A percentile compares a stretch with the other conserved stretches of the same genome.
phyloP scores from a whole-genome alignment of 2,329 filamentous ascomycete species.

The Diaporthe citriasiana region DNA sequence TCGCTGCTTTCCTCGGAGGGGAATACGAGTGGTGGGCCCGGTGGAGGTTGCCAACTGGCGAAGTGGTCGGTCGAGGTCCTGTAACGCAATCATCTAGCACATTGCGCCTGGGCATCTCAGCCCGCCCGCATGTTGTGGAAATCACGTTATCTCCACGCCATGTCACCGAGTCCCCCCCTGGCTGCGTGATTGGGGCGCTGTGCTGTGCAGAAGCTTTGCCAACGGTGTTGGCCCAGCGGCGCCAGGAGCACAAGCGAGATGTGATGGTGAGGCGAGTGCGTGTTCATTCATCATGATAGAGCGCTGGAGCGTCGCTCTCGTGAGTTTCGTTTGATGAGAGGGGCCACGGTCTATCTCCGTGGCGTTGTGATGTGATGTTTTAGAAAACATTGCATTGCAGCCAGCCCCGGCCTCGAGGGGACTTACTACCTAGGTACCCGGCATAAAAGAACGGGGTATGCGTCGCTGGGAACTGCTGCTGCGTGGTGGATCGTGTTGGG shows the following conservation, averaged over 20 bases:
- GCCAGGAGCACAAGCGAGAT: conserved; percentile 24
- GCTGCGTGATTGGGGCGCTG: neutral
- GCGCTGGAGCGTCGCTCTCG: neutral
- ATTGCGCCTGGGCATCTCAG: conserved; percentile 3
- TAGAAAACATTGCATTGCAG: neutral
- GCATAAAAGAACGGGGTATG: conserved; percentile 16
- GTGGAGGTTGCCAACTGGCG: neutral
- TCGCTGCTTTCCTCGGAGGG: neutral
- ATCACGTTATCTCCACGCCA: conserved; percentile 37
- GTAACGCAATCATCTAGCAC: neutral
- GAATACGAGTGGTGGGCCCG: neutral
- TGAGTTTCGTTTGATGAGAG: neutral
- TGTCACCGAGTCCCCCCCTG: neutral
- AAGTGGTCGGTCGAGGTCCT: too few relatives aligned
- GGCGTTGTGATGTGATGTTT: conserved; percentile 17
- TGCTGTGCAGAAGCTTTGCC: neutral
- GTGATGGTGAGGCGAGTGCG: neutral
- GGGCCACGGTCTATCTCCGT: neutral
- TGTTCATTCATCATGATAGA: neutral
- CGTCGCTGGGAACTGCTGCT: neutral
- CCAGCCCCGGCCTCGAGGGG: neutral
- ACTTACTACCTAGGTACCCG: neutral
- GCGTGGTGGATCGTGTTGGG: neutral
- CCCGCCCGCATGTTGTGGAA: conserved; percentile 27
- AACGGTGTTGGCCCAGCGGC: neutral